Conservation (phyloP, 306 rosid species). For the Ormosia emarginata region DNA sequence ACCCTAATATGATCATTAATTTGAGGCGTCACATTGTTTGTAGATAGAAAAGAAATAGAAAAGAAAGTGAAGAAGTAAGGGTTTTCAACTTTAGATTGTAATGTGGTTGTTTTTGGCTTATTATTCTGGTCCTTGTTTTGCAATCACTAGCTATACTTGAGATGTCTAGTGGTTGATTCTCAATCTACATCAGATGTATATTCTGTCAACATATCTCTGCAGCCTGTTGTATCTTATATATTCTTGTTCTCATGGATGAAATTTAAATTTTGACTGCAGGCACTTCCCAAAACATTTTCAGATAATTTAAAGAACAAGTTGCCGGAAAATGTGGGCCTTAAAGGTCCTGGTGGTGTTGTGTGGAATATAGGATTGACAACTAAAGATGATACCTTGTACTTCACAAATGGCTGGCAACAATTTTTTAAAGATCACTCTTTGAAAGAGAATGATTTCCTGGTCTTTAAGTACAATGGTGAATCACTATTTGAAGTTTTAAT, state of each 20-base stretch:
- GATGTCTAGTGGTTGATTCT: not conserved
- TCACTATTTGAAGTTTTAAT: conserved; percentile 55
- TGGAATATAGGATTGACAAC: conserved; percentile 54
- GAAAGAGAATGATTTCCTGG: conserved; percentile 60
- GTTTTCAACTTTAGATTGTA: not conserved
- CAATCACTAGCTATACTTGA: not conserved
- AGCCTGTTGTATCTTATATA: not conserved
- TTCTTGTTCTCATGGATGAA: not conserved
- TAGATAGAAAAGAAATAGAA: not conserved
- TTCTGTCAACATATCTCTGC: not conserved
- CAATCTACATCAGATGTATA: not conserved
- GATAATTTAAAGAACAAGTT: conserved; percentile 50
- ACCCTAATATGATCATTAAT: not conserved
- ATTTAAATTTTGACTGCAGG: conserved; percentile 36
- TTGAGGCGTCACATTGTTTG: not conserved
- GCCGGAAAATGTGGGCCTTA: conserved; percentile 48
- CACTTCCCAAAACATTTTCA: conserved; percentile 53
- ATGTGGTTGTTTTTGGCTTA: conserved; percentile 5
- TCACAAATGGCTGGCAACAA: conserved; percentile 55
- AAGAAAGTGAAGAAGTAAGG: not conserved
- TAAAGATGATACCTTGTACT: conserved; percentile 35
- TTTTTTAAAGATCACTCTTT: conserved; percentile 56
- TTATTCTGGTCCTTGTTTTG: not conserved
- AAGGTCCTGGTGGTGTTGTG: conserved; percentile 58
- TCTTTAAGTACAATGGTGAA: conserved; percentile 61